These are phyloP conservation scores for Amaranthus cruentus DNA, from an alignment of 148 eudicot genomes.

Conservation along the genomic window DNA sequence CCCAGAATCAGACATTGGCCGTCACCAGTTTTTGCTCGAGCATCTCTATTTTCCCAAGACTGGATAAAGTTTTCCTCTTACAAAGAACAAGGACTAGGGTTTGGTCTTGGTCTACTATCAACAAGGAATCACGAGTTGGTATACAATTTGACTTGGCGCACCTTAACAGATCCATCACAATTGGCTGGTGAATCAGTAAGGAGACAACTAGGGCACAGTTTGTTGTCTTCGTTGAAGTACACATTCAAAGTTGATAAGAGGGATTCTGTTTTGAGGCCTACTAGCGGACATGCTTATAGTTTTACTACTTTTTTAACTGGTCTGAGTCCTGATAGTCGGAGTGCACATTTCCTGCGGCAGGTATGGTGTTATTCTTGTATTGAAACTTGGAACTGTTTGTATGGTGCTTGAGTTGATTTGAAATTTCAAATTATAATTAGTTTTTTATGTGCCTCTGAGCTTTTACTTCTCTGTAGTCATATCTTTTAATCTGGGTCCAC, in stretches of 20 bases:
- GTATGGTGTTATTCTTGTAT: slow-evolving; percentile 29
- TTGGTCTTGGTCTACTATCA: slow-evolving; percentile 73
- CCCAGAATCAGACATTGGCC: slow-evolving; percentile 52
- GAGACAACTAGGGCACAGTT: slow-evolving; percentile 90
- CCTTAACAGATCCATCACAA: slow-evolving; percentile 83
- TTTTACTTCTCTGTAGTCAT: background rate
- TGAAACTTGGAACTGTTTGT: background rate
- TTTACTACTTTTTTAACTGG: slow-evolving; percentile 77
- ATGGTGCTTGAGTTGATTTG: background rate
- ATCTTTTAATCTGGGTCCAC: background rate
- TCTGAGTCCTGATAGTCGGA: slow-evolving; percentile 71
- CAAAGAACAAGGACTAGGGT: slow-evolving; percentile 63
- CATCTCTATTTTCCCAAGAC: slow-evolving; percentile 79
- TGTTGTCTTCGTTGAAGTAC: slow-evolving; percentile 77
- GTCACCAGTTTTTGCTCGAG: slow-evolving; percentile 71
- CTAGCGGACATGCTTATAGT: slow-evolving; percentile 80
- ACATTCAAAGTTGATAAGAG: slow-evolving; percentile 73
- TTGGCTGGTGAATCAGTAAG: slow-evolving; percentile 71
- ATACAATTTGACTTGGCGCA: slow-evolving; percentile 85
- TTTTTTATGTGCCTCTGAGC: background rate
- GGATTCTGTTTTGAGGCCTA: slow-evolving; percentile 80
- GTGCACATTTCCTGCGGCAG: slow-evolving; percentile 82
- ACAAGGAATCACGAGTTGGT: slow-evolving; percentile 63
- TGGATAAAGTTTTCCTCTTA: slow-evolving; percentile 85
- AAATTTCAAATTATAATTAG: background rate